Evolutionary conservation across 1,139 yeast species (phyloP), one percentile per base, ranked within the genome.

Genomic region (Arxiozyma telluris): DNA sequence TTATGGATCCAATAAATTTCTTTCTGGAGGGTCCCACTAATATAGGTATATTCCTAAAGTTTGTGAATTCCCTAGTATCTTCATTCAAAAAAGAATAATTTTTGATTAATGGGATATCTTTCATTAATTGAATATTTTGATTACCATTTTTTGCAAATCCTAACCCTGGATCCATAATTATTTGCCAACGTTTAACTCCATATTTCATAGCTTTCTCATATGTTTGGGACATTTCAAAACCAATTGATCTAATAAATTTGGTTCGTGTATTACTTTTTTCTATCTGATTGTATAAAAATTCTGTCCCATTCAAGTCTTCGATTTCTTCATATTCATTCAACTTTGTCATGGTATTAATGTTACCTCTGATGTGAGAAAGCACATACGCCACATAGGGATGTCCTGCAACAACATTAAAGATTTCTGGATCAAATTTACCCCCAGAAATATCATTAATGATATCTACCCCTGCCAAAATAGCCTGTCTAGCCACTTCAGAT

Each of bases 381-480:
- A 93, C 75, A 62, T 91, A 87, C 0, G 96, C 95, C 47, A 86
- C 90, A 12, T 66, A 64, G 1, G 83, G 83, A 55, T 78, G 73
- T 55, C 78, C 74, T 0, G 90, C 87, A 12, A 88, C 82, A 1
- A 87, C 84, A 0, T 71, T 69, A 61, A 87, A 84, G 72, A 93
- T 87, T 1, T 55, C 44, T 4, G 57, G 49, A 64, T 91, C 98
- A 59, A 74, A 69, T 4, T 55, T 47, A 0, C 98, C 98, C 68
- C 90, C 93, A 44, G 93, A 84, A 17, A 93, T 83, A 66, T 93
- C 99, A 70, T 93, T 93, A 66, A 93, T 82, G 45, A 94, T 87
- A 68, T 90, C 93, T 0, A 96, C 96, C 1, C 98, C 98, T 0
- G 82, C 83, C 22, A 67, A 64, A 41, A 93, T 73, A 0, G 91